A percentile compares a stretch with the other conserved stretches of the same genome.
phyloP scores from a whole-genome alignment of 305 asterid genomes.

The Solanum hybrid region DNA sequence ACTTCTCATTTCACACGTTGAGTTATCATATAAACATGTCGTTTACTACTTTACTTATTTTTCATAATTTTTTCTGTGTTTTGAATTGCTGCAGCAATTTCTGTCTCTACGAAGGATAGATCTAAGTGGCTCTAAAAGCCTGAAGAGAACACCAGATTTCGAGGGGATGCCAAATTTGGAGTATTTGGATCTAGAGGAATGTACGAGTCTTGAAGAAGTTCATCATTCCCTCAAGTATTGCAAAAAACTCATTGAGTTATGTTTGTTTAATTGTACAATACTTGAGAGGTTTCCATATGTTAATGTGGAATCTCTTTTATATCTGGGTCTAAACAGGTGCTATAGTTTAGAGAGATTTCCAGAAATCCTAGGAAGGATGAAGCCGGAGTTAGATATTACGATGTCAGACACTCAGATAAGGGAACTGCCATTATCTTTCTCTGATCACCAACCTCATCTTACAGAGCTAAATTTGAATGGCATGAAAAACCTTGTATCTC shows the following conservation, averaged over 20 bases:
- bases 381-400: not conserved
- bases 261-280: accelerated
- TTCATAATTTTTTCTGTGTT: not conserved
- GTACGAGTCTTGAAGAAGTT: not conserved
- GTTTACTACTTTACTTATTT: too few species aligned
- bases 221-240: not conserved
- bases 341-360: not conserved
- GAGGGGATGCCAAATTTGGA: not conserved
- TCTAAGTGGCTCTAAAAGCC: not conserved
- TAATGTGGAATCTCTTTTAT: not conserved
- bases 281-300: not conserved
- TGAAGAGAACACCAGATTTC: not conserved
- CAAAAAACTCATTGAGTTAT: not conserved
- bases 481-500: not conserved
- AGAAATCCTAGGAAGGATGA: not conserved
- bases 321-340: accelerated
- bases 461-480: not conserved
- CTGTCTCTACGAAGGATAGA: not conserved
- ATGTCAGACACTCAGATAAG: not conserved
- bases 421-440: not conserved
- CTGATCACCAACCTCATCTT: not conserved
- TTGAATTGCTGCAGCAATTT: not conserved
- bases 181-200: accelerated
- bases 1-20: too few species aligned
- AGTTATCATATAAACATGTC: too few species aligned